A percentile compares a stretch with the other conserved stretches of the same genome.
These are phyloP conservation scores for Debaryomyces sp. DNA, from an alignment of 1,139 yeast genomes.

Conservation along the genomic window DNA sequence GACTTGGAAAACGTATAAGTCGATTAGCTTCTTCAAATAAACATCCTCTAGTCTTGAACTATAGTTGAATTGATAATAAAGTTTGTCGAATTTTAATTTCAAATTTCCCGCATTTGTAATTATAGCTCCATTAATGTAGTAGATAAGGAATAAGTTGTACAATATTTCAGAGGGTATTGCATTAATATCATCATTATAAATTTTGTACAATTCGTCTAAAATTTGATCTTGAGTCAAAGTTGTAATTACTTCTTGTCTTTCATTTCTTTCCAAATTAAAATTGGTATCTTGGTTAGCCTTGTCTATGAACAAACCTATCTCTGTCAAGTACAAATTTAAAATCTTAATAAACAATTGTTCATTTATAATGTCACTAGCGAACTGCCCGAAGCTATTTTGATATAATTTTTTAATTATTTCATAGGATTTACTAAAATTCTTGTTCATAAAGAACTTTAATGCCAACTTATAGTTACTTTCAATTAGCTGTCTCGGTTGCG, in stretches of 20 bases:
- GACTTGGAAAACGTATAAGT: conserved; percentile 40
- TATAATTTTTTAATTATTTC: conserved; percentile 29
- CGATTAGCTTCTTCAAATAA: conserved; percentile 28
- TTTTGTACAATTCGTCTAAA: conserved; percentile 22
- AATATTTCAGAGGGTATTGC: conserved; percentile 37
- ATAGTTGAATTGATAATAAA: conserved; percentile 14
- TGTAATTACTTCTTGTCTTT: conserved; percentile 16
- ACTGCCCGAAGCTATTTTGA: conserved; percentile 24
- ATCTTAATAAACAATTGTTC: conserved; percentile 37
- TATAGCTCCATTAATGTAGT: conserved; percentile 24
- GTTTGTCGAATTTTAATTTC: conserved; percentile 9
- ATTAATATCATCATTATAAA: conserved; percentile 22
- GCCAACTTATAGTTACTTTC: conserved; percentile 38
- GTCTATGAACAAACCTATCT: conserved; percentile 34
- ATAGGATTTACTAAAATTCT: conserved; percentile 38
- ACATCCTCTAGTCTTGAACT: conserved; percentile 16
- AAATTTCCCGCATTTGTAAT: conserved; percentile 7
- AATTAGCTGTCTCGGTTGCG: conserved; percentile 11
- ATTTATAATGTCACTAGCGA: conserved; percentile 27
- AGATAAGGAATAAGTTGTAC: conserved; percentile 36
- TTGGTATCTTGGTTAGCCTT: conserved; percentile 18
- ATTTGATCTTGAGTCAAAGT: conserved; percentile 25
- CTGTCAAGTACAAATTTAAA: conserved; percentile 38
- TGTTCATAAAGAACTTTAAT: conserved; percentile 43
- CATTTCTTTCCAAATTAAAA: conserved; percentile 18